Evolutionary conservation across 1,139 yeast genomes (phyloP), one percentile per base, ranked within the genome.

Genomic region (Zhuliangozyma parablackwelliae): DNA sequence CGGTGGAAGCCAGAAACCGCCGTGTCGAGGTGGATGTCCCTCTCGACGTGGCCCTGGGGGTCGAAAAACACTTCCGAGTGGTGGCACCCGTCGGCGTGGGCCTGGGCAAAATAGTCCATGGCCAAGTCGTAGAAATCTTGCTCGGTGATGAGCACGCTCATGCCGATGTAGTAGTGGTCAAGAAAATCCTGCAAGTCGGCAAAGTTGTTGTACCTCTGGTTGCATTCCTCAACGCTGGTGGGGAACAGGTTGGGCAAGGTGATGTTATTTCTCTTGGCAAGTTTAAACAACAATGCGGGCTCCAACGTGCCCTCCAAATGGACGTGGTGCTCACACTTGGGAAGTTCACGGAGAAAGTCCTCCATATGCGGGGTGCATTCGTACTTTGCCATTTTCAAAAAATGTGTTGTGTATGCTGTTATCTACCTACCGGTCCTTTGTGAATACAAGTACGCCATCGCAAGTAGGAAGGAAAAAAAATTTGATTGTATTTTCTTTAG

Each of bases 271-370:
- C 82, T 71, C 47, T 64, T 50, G 2, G 92, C 88, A 39, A 85
- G 63, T 41, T 78, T 74, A 59, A 83, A 82, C 41, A 85, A 63
- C 28, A 84, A 65, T 31, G 74, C 74, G 10, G 94, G 94, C 46
- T 82, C 87, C 40, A 85, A 59, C 26, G 94, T 84, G 28, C 95
- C 95, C 64, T 84, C 94, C 36, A 84, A 59, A 57, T 84, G 94
- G 38, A 84, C 76, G 52, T 84, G 94, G 53, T 84, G 92, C 57
- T 84, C 94, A 65, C 92, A 84, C 57, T 84, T 84, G 39, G 94
- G 92, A 33, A 84, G 63, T 46, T 81, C 88, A 30, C 59, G 63
- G 38, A 84, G 69, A 57, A 83, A 84, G 34, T 46, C 45, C 23
- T 48, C 45, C 47, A 57, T 48, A 33, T 50, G 53, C 21, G 48